phyloP scores from a whole-genome alignment of 108 stramenopile genomes.

The Cylindrotheca fusiformis region DNA sequence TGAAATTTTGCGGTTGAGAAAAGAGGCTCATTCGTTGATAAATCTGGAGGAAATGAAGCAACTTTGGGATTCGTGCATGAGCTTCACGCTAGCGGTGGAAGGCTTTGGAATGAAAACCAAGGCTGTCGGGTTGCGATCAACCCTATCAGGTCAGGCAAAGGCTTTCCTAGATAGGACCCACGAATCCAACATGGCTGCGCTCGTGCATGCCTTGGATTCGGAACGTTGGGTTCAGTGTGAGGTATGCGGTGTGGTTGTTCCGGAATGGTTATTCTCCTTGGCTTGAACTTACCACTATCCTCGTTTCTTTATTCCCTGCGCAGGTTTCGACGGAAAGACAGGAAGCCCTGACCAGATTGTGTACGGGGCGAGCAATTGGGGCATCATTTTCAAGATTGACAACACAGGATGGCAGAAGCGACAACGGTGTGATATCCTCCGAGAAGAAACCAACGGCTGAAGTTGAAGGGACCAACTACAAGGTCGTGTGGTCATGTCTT shows the following conservation, averaged over 20 bases:
- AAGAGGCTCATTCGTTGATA: conserved; percentile 82
- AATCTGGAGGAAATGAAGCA: conserved; percentile 78
- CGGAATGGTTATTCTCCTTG: too few species aligned
- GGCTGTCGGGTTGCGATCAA: conserved; percentile 86
- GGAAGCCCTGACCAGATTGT: conserved; percentile 69
- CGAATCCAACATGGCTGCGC: conserved; percentile 84
- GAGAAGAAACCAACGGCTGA: conserved; percentile 68
- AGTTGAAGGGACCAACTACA: conserved; percentile 83
- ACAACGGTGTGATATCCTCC: conserved; percentile 14
- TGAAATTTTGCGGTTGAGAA: conserved; percentile 77
- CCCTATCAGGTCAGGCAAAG: conserved; percentile 87
- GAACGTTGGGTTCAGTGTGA: conserved; percentile 93
- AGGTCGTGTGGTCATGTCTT: conserved; percentile 93
- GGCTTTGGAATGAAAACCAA: conserved; percentile 56
- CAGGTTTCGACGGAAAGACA: conserved; percentile 76
- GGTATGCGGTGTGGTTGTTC: too few species aligned
- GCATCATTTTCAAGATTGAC: conserved; percentile 6
- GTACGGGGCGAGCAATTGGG: conserved; percentile 70
- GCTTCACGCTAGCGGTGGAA: conserved; percentile 77
- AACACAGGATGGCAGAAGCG: conserved; percentile 12
- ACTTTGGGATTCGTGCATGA: conserved; percentile 81
- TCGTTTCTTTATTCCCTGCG: neutral
- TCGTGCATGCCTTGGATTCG: conserved; percentile 88
- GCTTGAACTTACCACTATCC: neutral
- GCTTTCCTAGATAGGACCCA: conserved; percentile 90